Evolutionary conservation across 78 protist species (phyloP).

Genomic region (Mastigamoeba balamuthi): DNA sequence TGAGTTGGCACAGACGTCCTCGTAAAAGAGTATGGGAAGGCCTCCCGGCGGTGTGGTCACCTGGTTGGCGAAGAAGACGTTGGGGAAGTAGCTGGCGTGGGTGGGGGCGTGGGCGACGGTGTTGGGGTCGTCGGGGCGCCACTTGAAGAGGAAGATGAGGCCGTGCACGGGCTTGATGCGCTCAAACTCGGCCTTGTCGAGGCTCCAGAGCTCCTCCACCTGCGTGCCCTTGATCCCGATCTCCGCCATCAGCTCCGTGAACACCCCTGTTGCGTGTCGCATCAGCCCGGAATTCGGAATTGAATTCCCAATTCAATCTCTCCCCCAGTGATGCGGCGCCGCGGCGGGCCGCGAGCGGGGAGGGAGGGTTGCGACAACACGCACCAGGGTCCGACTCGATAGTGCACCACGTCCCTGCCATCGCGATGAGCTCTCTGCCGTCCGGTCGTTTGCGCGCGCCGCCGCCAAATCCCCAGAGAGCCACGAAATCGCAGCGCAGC

Average conservation of each 20-base stretch:
- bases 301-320: neutral
- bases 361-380: neutral
- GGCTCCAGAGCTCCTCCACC: conserved; percentile 81
- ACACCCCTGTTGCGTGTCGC: conserved; percentile 84
- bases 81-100: neutral
- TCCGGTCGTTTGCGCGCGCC: too few relatives aligned
- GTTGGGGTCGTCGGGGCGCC: conserved; percentile 46
- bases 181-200: conserved; percentile 44
- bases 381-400: conserved; percentile 59
- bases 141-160: conserved; percentile 87
- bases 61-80: conserved; percentile 84
- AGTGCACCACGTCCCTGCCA: conserved; percentile 39
- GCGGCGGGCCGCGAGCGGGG: neutral
- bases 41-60: neutral
- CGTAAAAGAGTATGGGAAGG: neutral
- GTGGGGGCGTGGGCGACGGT: neutral
- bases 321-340: neutral
- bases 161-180: conserved; percentile 66
- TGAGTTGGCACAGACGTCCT: neutral
- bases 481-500: too few relatives aligned
- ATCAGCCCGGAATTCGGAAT: neutral
- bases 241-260: conserved; percentile 78
- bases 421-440: neutral
- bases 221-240: conserved; percentile 87
- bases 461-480: too few relatives aligned